Percentiles rank a stretch among this genome's conserved stretches.
phyloP scores from a whole-genome alignment of 495 filamentous ascomycete genomes.

The Apodospora peruviana region DNA sequence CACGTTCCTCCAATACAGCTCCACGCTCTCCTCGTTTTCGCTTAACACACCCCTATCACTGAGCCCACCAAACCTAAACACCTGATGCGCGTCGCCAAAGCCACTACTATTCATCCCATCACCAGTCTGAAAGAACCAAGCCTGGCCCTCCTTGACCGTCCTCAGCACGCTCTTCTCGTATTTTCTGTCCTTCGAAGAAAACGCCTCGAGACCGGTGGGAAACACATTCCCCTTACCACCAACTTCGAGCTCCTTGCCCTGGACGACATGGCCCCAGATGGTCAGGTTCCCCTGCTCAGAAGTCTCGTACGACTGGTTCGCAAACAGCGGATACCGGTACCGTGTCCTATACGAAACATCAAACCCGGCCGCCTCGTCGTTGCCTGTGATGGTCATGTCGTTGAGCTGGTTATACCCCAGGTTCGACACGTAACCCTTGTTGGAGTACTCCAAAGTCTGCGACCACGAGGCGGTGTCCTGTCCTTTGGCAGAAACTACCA shows the following conservation, averaged over 20 bases:
- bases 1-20: constrained; percentile 32
- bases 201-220: constrained; percentile 51
- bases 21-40: constrained; percentile 3
- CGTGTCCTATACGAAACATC: constrained; percentile 32
- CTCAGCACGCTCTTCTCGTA: constrained; percentile 38
- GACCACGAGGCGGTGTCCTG: constrained; percentile 48
- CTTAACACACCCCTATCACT: constrained; percentile 10
- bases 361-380: constrained; percentile 39
- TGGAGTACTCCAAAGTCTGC: constrained; percentile 56
- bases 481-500: constrained; percentile 39
- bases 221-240: constrained; percentile 52
- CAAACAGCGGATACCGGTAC: constrained; percentile 61
- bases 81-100: constrained; percentile 50
- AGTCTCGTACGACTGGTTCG: constrained; percentile 48
- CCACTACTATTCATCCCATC: constrained; percentile 41
- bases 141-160: constrained; percentile 53
- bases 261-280: constrained; percentile 53
- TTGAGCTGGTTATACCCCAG: constrained; percentile 59
- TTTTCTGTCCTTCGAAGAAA: constrained; percentile 13
- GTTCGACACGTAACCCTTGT: constrained; percentile 52
- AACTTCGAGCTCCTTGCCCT: constrained; percentile 51
- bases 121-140: constrained; percentile 43
- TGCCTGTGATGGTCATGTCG: constrained; percentile 56
- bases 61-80: constrained; percentile 43
- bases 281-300: constrained; percentile 46